Evolutionary conservation across 2,329 filamentous ascomycete species (phyloP).

Genomic region (Aspergillus pseudonomiae): DNA sequence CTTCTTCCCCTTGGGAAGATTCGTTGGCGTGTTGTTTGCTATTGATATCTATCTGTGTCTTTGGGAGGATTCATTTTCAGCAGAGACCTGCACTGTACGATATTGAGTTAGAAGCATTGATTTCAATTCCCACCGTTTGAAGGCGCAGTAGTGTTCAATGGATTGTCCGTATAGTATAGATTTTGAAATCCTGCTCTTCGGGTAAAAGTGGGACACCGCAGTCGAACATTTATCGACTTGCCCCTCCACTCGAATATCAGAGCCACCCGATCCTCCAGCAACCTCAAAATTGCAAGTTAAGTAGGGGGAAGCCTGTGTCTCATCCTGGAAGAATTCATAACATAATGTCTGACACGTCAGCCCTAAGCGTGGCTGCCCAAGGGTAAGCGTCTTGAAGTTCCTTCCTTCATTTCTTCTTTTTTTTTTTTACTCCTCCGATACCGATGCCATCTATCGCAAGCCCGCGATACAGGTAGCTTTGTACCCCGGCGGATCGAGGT

Average conservation of each 20-base stretch:
- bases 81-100: background rate
- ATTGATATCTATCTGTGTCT: background rate
- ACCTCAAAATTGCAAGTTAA: background rate
- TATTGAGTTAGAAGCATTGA: background rate
- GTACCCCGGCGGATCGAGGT: background rate
- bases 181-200: background rate
- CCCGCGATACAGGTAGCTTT: background rate
- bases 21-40: background rate
- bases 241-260: background rate
- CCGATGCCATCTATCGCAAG: no score
- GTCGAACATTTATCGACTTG: background rate
- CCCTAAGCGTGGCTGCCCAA: background rate
- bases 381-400: background rate
- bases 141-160: background rate
- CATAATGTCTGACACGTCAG: background rate
- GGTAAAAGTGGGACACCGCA: conserved; percentile 21
- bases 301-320: no score
- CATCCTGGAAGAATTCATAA: background rate
- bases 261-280: background rate
- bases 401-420: background rate
- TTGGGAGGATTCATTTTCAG: background rate
- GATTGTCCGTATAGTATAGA: background rate
- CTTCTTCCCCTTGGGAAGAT: background rate
- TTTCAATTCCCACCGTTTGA: background rate
- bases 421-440: background rate